These are phyloP conservation scores for Fusarium sp. DNA, from an alignment of 2,329 filamentous ascomycete species.

Conservation along the genomic window DNA sequence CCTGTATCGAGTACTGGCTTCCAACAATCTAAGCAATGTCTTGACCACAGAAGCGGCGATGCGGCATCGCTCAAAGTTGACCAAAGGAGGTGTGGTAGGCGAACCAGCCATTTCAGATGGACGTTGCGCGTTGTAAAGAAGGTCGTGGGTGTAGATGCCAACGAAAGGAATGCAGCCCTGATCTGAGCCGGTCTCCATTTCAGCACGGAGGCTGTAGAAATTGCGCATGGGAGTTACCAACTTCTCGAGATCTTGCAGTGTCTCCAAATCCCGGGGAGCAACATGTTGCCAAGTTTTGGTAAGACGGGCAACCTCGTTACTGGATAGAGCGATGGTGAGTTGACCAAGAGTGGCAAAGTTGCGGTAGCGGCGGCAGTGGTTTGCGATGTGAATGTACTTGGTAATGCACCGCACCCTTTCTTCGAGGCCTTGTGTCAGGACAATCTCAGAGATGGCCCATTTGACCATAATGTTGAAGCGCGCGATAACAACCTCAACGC, in stretches of 20 bases:
- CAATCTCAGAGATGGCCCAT: conserved; percentile 83
- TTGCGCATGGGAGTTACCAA: conserved; percentile 82
- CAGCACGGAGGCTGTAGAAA: conserved; percentile 78
- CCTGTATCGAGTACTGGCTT: conserved; percentile 78
- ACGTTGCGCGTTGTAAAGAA: conserved; percentile 84
- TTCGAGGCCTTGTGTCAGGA: conserved; percentile 76
- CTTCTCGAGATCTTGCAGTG: conserved; percentile 74
- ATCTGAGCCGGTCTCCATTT: conserved; percentile 79
- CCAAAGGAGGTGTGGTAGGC: conserved; percentile 72
- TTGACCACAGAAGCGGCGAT: conserved; percentile 82
- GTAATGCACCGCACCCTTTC: conserved; percentile 81
- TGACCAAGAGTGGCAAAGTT: conserved; percentile 89
- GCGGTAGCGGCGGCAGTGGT: conserved; percentile 77
- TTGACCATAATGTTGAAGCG: conserved; percentile 91
- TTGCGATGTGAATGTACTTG: conserved; percentile 85
- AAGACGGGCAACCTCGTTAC: conserved; percentile 76
- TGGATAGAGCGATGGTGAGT: conserved; percentile 80
- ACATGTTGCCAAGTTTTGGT: conserved; percentile 78
- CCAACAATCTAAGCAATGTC: conserved; percentile 80
- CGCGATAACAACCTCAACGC: conserved; percentile 85
- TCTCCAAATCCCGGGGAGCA: conserved; percentile 71
- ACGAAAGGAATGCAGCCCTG: conserved; percentile 86
- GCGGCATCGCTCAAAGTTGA: conserved; percentile 87
- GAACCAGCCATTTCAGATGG: conserved; percentile 78
- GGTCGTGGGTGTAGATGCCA: conserved; percentile 83